Evolutionary conservation across 2,329 filamentous ascomycete genomes (phyloP).

Genomic region (Verticillium alfalfae): DNA sequence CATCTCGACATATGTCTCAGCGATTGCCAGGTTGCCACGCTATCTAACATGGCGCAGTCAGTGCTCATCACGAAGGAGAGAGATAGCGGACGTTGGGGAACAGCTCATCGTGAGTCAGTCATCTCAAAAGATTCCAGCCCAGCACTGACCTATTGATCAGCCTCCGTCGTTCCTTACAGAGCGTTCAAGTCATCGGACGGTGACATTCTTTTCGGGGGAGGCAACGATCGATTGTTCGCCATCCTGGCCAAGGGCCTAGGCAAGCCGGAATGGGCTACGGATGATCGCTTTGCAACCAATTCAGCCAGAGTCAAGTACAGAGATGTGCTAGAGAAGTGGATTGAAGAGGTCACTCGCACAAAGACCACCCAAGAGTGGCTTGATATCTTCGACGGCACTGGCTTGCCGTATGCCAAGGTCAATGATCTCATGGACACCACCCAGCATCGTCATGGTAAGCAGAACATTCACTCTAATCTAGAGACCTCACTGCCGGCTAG

Average conservation of each 20-base stretch:
- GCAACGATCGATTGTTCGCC: slow-evolving; percentile 64
- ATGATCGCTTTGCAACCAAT: slow-evolving; percentile 57
- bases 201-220: slow-evolving; percentile 63
- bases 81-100: slow-evolving; percentile 26
- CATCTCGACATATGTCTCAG: slow-evolving; percentile 62
- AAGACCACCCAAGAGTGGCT: slow-evolving; percentile 89
- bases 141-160: slow-evolving; percentile 39
- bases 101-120: neutral
- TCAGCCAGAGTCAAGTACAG: slow-evolving; percentile 63
- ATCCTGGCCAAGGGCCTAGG: slow-evolving; percentile 57
- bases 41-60: slow-evolving; percentile 64
- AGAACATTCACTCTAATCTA: slow-evolving; percentile 32
- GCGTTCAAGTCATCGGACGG: slow-evolving; percentile 71
- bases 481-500: neutral
- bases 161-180: slow-evolving; percentile 94
- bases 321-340: slow-evolving; percentile 66
- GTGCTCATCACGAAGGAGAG: slow-evolving; percentile 58
- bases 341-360: slow-evolving; percentile 67
- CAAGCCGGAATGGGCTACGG: slow-evolving; percentile 52
- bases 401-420: slow-evolving; percentile 86
- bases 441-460: slow-evolving; percentile 76
- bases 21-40: slow-evolving; percentile 63
- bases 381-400: slow-evolving; percentile 76
- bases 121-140: slow-evolving; percentile 1
- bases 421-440: slow-evolving; percentile 87